Evolutionary conservation across 1,284 basidiomycete genomes (phyloP), one percentile per base, ranked within the genome.

Genomic region (Hymenochaete sp.): DNA sequence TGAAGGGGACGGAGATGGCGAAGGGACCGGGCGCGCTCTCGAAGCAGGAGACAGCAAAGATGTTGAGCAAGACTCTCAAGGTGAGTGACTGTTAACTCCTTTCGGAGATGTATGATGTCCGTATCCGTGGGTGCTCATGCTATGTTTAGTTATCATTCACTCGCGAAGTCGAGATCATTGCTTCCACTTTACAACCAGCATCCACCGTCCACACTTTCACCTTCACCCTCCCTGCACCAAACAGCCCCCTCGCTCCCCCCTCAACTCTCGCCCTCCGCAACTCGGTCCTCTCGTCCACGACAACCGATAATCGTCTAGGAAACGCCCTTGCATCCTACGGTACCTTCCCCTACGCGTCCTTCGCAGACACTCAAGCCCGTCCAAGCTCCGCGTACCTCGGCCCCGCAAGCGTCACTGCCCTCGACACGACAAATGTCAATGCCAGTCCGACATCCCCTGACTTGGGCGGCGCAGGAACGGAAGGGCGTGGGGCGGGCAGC

Each of bases 171-270:
- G 93, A 98, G 60, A 86, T 98, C 51, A 83, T 96, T 60, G 88
- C 91, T 13, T 91, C 91, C 11, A 89, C 88, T 0, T 72, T 93
- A 6, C 86, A 93, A 55, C 92, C 92, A 3, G 82, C 90, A 1
- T 89, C 88, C 14, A 95, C 92, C 13, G 84, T 92, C 38, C 92
- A 97, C 64, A 85, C 82, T 0, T 98, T 98, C 64, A 86, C 88
- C 3, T 97, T 97, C 57, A 81, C 71, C 22, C 72, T 85, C 48
- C 82, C 82, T 44, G 77, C 82, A 10, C 79, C 82, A 10, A 77
- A 68, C 49, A 88, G 79, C 2, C 82, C 78, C 27, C 72, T 81
- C 35, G 82, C 78, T 7, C 78, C 81, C 7, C 76, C 71, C 19
- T 71, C 73, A 3, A 82, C 81, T 9, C 72, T 77, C n/a, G 42